These are phyloP conservation scores for Canariomyces notabilis DNA, from an alignment of 2,329 filamentous ascomycete genomes.

Conservation along the genomic window DNA sequence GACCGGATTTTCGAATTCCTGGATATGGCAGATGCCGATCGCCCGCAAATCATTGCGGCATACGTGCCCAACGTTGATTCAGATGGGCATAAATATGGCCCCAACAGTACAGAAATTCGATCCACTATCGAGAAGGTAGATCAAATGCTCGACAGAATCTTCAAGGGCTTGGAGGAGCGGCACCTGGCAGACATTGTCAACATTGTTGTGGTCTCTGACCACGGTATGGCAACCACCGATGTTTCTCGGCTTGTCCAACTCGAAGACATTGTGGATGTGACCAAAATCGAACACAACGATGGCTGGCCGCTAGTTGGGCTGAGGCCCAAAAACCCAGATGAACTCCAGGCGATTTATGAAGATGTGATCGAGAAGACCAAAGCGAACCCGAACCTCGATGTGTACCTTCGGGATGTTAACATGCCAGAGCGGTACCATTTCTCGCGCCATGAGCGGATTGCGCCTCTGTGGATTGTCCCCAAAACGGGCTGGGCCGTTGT, in stretches of 20 bases:
- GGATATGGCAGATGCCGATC: slow-evolving; percentile 72
- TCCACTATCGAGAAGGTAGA: slow-evolving; percentile 76
- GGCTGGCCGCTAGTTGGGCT: slow-evolving; percentile 93
- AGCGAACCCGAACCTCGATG: slow-evolving; percentile 67
- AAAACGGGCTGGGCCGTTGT: slow-evolving; percentile 92
- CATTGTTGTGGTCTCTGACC: slow-evolving; percentile 91
- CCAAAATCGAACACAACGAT: slow-evolving; percentile 75
- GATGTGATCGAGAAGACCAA: slow-evolving; percentile 52
- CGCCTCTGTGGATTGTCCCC: slow-evolving; percentile 90
- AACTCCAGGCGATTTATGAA: slow-evolving; percentile 64
- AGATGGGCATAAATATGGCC: slow-evolving; percentile 82
- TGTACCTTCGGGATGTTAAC: slow-evolving; percentile 78
- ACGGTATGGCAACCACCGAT: slow-evolving; percentile 95
- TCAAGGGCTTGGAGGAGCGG: slow-evolving; percentile 69
- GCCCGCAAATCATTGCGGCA: slow-evolving; percentile 87
- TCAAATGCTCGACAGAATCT: slow-evolving; percentile 70
- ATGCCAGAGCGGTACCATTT: slow-evolving; percentile 97
- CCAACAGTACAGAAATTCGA: slow-evolving; percentile 89
- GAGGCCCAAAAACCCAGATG: slow-evolving; percentile 64
- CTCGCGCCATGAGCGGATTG: slow-evolving; percentile 79
- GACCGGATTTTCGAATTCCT: slow-evolving; percentile 74
- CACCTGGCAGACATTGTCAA: slow-evolving; percentile 91
- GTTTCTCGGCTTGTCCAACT: slow-evolving; percentile 75
- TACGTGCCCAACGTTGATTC: slow-evolving; percentile 92
- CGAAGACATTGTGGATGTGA: slow-evolving; percentile 78